A percentile compares a stretch with the other conserved stretches of the same genome.
These are phyloP conservation scores for Aurantiochytrium sp. DNA, from an alignment of 108 stramenopile species.

Conservation along the genomic window DNA sequence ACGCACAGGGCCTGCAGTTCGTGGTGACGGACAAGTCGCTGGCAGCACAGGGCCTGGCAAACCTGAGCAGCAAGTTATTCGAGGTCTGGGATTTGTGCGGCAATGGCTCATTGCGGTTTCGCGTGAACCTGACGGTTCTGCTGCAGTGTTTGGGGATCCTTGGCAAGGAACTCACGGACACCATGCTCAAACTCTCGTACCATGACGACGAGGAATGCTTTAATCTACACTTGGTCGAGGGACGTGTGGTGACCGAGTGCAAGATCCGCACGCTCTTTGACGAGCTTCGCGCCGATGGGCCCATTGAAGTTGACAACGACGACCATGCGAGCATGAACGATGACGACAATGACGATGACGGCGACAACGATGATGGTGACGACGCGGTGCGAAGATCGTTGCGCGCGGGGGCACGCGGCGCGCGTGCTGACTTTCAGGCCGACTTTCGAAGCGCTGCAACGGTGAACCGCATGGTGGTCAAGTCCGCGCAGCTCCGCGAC, in stretches of 20 bases:
- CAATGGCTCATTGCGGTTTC: not conserved
- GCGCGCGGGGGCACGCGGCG: not conserved
- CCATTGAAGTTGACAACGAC: not conserved
- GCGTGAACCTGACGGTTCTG: not conserved
- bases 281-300: not conserved
- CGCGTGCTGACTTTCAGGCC: not conserved
- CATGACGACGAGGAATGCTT: not conserved
- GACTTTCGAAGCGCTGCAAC: not conserved
- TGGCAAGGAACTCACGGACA: not conserved
- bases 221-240: not conserved
- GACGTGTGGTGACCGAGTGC: conserved; percentile 8
- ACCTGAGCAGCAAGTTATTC: not conserved
- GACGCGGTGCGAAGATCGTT: too few relatives aligned
- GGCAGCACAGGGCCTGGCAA: not conserved
- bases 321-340: too few relatives aligned
- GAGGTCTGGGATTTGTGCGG: not conserved
- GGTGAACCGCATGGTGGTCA: not conserved
- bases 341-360: not conserved
- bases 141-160: not conserved
- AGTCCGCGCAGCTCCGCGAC: not conserved
- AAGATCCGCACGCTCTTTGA: conserved; percentile 10
- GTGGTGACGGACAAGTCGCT: not conserved
- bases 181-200: not conserved
- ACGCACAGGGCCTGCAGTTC: not conserved
- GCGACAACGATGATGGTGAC: not conserved